These are phyloP conservation scores for Hymenoscyphus fraxineus DNA, from an alignment of 2,329 filamentous ascomycete species.

Conservation along the genomic window DNA sequence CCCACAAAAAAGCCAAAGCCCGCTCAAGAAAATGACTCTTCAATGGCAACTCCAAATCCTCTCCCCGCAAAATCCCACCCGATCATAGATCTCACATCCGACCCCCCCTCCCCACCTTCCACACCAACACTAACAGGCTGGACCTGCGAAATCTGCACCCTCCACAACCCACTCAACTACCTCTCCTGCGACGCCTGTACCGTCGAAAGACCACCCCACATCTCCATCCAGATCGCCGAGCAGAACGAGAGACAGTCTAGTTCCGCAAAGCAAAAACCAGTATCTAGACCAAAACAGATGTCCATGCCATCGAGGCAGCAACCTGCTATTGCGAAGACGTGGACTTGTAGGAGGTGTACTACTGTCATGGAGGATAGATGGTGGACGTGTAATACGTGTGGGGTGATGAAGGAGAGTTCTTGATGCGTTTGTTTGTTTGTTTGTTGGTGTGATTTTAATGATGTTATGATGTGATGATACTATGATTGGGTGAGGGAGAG, in stretches of 20 bases:
- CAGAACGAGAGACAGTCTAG: not conserved
- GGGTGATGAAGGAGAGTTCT: constrained; percentile 51
- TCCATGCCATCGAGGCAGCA: not conserved
- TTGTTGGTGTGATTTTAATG: not conserved
- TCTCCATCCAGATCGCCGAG: constrained; percentile 26
- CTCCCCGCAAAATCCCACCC: constrained; percentile 1
- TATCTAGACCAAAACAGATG: too few species aligned
- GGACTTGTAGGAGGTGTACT: constrained; percentile 52
- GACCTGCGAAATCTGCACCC: constrained; percentile 54
- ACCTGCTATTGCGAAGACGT: constrained; percentile 29
- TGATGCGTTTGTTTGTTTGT: constrained; percentile 15
- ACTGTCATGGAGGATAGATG: constrained; percentile 50
- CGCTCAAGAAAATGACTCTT: constrained; percentile 13
- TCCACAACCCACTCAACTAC: constrained; percentile 50
- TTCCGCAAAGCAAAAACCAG: not conserved
- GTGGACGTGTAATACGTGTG: constrained; percentile 56
- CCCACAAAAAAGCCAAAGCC: constrained; percentile 23
- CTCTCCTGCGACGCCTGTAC: constrained; percentile 57
- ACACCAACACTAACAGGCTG: constrained; percentile 44
- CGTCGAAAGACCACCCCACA: constrained; percentile 39
- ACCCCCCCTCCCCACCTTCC: constrained; percentile 10
- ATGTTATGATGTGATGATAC: constrained; percentile 13
- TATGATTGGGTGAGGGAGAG: not conserved
- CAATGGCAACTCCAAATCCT: not conserved
- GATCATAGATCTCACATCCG: too few species aligned